Percentiles rank a stretch among this genome's conserved stretches.
Evolutionary conservation across 169 alveolate species (phyloP).

Genomic region (Cryptosporidium andersoni): DNA sequence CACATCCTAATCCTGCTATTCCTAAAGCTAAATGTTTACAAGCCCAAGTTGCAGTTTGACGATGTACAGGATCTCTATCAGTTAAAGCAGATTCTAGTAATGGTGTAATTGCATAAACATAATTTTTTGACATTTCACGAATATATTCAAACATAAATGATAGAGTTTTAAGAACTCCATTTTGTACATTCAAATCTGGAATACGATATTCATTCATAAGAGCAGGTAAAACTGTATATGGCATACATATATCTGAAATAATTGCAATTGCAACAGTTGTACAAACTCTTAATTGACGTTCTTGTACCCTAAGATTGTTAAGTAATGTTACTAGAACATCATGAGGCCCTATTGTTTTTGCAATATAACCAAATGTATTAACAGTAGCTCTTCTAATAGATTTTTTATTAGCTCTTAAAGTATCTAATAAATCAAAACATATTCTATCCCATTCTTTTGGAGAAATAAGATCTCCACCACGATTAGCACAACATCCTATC

Average conservation of each 20-base stretch:
- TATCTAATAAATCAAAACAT: conserved; percentile 97
- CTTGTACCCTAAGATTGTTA: conserved; percentile 96
- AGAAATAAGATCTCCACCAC: conserved; percentile 99
- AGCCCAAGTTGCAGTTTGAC: conserved; percentile 99
- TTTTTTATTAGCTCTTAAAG: conserved; percentile 94
- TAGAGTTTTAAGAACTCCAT: conserved; percentile 98
- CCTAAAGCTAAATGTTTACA: conserved; percentile 98
- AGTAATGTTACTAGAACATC: conserved; percentile 95
- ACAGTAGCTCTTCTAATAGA: conserved; percentile 97
- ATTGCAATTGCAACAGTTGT: conserved; percentile 98
- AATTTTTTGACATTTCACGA: conserved; percentile 93
- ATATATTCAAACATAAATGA: conserved; percentile 99
- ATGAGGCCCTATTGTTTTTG: conserved; percentile 99
- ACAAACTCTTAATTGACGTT: conserved; percentile 98
- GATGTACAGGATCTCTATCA: conserved; percentile 98
- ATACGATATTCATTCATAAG: conserved; percentile 98
- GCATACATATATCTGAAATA: conserved; percentile 99
- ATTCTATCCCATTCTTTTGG: conserved; percentile 99
- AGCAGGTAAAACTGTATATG: conserved; percentile 99
- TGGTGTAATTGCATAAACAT: conserved; percentile 96
- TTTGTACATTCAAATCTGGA: conserved; percentile 98
- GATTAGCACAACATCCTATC: conserved; percentile 99
- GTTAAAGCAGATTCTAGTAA: conserved; percentile 98
- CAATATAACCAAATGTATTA: conserved; percentile 99
- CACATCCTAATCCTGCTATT: conserved; percentile 91